These are phyloP conservation scores for Cystobasidiaceae sp. DNA, from an alignment of 1,284 basidiomycete genomes.

Conservation along the genomic window DNA sequence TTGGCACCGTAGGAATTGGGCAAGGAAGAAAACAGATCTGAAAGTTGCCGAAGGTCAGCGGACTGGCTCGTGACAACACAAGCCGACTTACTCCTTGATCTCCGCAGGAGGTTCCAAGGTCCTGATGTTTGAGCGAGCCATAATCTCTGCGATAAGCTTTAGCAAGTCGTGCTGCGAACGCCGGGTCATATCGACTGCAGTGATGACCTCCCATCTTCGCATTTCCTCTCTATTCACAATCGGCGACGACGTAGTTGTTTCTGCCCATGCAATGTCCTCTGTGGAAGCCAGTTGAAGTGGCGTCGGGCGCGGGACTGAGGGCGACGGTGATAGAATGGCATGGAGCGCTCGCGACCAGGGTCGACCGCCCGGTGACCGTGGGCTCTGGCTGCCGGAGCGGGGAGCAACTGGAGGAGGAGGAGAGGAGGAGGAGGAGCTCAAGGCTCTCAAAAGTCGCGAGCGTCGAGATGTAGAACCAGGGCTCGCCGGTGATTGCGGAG, in stretches of 20 bases:
- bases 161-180: slow-evolving; percentile 7
- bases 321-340: slow-evolving; percentile 20
- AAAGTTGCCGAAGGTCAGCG: not conserved
- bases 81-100: slow-evolving; percentile 1
- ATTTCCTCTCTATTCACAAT: not conserved
- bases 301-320: not conserved
- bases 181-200: not conserved
- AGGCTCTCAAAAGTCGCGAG: not conserved
- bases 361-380: not conserved
- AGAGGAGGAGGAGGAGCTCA: not conserved
- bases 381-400: too few species aligned
- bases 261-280: not conserved
- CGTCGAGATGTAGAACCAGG: not conserved
- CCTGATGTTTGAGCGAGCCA: not conserved
- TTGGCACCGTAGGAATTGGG: slow-evolving; percentile 1
- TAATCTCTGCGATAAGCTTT: not conserved
- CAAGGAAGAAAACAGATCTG: slow-evolving; percentile 2
- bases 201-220: not conserved
- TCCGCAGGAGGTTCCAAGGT: not conserved
- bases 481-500: not conserved
- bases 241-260: not conserved
- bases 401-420: not conserved
- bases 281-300: not conserved
- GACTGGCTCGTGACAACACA: not conserved
- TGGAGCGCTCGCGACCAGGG: slow-evolving; percentile 9